Evolutionary conservation across 768 basidiomycete genomes (phyloP).

Genomic region (Tephrocybe sp.): DNA sequence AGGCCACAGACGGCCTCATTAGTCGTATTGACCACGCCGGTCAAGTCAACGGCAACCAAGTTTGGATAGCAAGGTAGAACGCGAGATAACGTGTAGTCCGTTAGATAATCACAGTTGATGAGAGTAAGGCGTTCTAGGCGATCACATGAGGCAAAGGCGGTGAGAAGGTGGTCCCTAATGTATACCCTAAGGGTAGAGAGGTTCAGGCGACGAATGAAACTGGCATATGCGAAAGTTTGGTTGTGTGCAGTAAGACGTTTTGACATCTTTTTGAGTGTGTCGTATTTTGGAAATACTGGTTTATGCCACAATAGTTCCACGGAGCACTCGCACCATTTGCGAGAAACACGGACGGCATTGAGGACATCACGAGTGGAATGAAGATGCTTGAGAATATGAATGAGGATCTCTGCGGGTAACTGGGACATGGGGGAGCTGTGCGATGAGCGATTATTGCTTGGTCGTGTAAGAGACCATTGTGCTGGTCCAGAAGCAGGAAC

Average conservation of each 20-base stretch:
- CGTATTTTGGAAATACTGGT: conserved; percentile 67
- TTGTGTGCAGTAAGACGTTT: conserved; percentile 58
- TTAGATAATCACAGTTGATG: conserved; percentile 70
- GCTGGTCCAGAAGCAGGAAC: conserved; percentile 55
- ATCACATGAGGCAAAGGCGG: conserved; percentile 68
- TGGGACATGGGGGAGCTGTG: conserved; percentile 56
- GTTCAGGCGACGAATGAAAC: conserved; percentile 89
- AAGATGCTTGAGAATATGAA: conserved; percentile 87
- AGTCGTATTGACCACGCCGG: conserved; percentile 63
- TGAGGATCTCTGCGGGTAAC: conserved; percentile 88
- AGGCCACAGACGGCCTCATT: conserved; percentile 73
- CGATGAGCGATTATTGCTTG: conserved; percentile 17
- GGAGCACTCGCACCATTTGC: conserved; percentile 93
- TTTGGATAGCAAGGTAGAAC: conserved; percentile 72
- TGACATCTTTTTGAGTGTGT: conserved; percentile 78
- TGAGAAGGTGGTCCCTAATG: conserved; percentile 73
- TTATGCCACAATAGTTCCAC: conserved; percentile 95
- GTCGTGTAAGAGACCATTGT: conserved; percentile 49
- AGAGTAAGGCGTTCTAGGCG: conserved; percentile 88
- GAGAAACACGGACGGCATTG: conserved; percentile 74
- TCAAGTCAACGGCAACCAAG: conserved; percentile 84
- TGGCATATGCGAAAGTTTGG: conserved; percentile 83
- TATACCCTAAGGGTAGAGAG: conserved; percentile 68
- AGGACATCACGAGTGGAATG: conserved; percentile 73
- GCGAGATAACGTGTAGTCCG: conserved; percentile 56